Evolutionary conservation across 2,329 filamentous ascomycete species (phyloP), one percentile per base, ranked within the genome.

Genomic region (Aureobasidium melanogenum): DNA sequence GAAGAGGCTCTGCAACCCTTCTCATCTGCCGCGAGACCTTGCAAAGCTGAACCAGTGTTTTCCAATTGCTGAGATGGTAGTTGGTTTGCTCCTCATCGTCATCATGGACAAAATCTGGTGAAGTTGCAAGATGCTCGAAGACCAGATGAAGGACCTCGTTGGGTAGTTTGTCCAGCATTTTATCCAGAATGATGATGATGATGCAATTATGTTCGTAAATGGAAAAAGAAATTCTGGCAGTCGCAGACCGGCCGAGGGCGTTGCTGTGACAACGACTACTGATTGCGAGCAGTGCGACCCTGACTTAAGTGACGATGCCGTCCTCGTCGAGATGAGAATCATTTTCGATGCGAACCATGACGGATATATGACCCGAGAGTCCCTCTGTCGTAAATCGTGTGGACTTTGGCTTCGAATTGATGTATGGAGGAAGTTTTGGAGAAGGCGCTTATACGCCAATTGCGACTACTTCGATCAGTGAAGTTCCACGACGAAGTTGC

Each of bases 141-240:
- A 56, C 19, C 26, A 44, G 26, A 17, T 44, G 38, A 12, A 56
- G 38, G 3, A 56, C 14, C 17, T 56, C 52, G 32, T 17, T n/a
- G 9, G 52, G 52, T 7, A 56, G 52, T 15, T 10, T 56, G 9
- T 34, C 52, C 10, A 56, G 52, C 52, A 56, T 56, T 17, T 43
- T 24, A 14, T n/a, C 38, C 4, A 12, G 30, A 5, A 15, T 51
- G 47, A 22, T 32, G 28, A 15, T 51, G 47, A 22, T 32, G 28
- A 22, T 51, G 9, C 22, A 26, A n/a, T 10, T 7, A 22, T 24
- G 1, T 48, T 3, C 17, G 9, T 17, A 3, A 2, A 15, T 15
- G 19, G 14, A 30, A 34, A 6, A 44, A 34, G 39, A 22, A 38
- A 56, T 24, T 34, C 5, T 32, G 38, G n/a, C 3, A 43, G 17